Conservation (phyloP, 129 eudicot genomes). For the Helianthus tuberosus region DNA sequence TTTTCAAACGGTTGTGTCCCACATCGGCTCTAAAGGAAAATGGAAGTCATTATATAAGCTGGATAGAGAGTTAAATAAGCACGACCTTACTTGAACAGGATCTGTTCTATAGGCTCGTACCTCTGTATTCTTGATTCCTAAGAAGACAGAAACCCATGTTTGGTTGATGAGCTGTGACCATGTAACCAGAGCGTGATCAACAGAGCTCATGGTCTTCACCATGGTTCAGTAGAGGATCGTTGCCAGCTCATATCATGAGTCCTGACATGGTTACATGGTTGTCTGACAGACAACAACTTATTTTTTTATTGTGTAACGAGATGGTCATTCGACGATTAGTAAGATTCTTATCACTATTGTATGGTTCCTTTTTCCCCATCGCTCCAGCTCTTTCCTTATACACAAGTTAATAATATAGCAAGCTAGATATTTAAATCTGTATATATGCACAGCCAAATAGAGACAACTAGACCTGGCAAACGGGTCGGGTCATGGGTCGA, state of each 20-base stretch:
- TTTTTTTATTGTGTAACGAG: no score
- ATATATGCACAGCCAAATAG: no score
- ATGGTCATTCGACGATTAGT: no score
- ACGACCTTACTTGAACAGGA: conserved; percentile 62
- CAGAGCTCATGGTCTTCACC: neutral
- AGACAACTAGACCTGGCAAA: no score
- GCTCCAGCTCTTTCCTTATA: no score
- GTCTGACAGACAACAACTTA: conserved; percentile 24
- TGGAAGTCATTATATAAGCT: neutral
- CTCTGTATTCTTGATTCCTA: conserved; percentile 69
- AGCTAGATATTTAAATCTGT: no score
- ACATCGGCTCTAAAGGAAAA: neutral
- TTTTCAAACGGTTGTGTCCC: neutral
- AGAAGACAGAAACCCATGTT: conserved; percentile 59
- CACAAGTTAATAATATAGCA: no score
- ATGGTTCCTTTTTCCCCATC: no score
- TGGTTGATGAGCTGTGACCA: conserved; percentile 52
- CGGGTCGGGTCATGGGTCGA: no score
- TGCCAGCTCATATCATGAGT: neutral
- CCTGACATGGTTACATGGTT: conserved; percentile 26
- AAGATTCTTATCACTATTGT: no score
- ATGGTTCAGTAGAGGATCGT: conserved; percentile 19
- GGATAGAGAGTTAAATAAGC: neutral
- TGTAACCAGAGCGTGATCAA: conserved; percentile 47
- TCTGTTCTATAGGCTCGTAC: conserved; percentile 55